A percentile compares a stretch with the other conserved stretches of the same genome.
These are phyloP conservation scores for Collybiopsis confluens DNA, from an alignment of 768 basidiomycete genomes.

Conservation along the genomic window DNA sequence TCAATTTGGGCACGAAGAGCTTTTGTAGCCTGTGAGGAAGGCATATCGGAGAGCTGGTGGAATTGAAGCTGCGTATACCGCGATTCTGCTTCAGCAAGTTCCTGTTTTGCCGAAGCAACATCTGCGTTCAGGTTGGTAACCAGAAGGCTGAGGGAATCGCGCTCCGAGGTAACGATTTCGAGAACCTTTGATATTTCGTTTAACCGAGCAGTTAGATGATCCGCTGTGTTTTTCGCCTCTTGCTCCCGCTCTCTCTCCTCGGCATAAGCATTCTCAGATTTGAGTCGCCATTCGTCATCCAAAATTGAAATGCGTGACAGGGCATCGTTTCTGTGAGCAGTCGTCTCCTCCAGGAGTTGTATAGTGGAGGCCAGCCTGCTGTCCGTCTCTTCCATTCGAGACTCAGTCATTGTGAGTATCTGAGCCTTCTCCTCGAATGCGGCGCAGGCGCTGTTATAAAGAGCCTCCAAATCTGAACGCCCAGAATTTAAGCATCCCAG, in stretches of 20 bases:
- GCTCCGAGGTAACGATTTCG: slow-evolving; percentile 59
- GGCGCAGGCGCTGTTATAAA: neutral
- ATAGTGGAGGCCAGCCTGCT: slow-evolving; percentile 27
- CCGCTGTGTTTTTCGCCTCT: slow-evolving; percentile 29
- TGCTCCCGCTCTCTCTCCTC: slow-evolving; percentile 34
- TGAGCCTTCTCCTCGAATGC: slow-evolving; percentile 9
- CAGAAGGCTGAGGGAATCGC: slow-evolving; percentile 62
- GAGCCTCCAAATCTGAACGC: neutral
- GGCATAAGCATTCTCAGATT: slow-evolving; percentile 26
- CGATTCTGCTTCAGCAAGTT: slow-evolving; percentile 51
- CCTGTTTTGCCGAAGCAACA: slow-evolving; percentile 45
- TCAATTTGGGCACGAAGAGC: slow-evolving; percentile 61
- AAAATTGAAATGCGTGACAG: slow-evolving; percentile 28
- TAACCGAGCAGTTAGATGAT: slow-evolving; percentile 41
- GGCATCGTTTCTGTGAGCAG: slow-evolving; percentile 33
- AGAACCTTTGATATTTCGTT: slow-evolving; percentile 40
- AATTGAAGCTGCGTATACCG: slow-evolving; percentile 61
- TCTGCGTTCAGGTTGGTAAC: slow-evolving; percentile 61
- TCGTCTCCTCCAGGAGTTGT: slow-evolving; percentile 32
- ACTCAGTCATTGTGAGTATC: slow-evolving; percentile 14
- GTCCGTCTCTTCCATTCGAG: slow-evolving; percentile 21
- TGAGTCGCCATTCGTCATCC: slow-evolving; percentile 25
- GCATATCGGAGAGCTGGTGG: slow-evolving; percentile 64
- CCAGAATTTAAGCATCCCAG: slow-evolving; percentile 32
- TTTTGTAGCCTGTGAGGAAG: slow-evolving; percentile 48